These are phyloP conservation scores for Beauveria asiatica DNA, from an alignment of 2,329 filamentous ascomycete genomes.

Conservation along the genomic window DNA sequence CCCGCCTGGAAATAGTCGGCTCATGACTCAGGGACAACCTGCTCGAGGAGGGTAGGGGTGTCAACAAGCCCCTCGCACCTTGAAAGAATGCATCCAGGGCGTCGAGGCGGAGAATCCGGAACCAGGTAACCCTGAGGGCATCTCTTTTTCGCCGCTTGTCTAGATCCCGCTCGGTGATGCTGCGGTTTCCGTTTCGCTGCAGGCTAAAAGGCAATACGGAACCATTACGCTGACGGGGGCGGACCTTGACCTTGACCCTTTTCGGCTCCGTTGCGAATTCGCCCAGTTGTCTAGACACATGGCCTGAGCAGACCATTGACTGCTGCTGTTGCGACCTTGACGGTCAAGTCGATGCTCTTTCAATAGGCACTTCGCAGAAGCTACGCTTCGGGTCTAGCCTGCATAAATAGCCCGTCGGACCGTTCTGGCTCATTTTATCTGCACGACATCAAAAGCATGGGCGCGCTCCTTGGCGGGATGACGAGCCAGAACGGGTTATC, in stretches of 20 bases:
- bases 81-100: neutral
- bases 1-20: neutral
- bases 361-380: neutral
- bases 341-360: neutral
- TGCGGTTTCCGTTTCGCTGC: neutral
- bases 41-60: neutral
- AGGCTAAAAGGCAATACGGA: neutral
- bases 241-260: neutral
- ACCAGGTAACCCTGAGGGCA: neutral
- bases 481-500: neutral
- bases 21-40: neutral
- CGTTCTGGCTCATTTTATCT: neutral
- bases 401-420: neutral
- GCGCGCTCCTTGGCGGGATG: neutral
- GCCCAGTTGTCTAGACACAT: neutral
- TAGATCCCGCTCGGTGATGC: conserved; percentile 3
- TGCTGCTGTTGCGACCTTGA: neutral
- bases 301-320: no score
- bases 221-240: neutral
- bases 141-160: neutral
- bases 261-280: neutral
- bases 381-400: neutral
- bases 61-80: no score
- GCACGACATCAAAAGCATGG: neutral
- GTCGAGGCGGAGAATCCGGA: neutral